These are phyloP conservation scores for Hemileia vastatrix DNA, from an alignment of 1,284 basidiomycete species.

Conservation along the genomic window DNA sequence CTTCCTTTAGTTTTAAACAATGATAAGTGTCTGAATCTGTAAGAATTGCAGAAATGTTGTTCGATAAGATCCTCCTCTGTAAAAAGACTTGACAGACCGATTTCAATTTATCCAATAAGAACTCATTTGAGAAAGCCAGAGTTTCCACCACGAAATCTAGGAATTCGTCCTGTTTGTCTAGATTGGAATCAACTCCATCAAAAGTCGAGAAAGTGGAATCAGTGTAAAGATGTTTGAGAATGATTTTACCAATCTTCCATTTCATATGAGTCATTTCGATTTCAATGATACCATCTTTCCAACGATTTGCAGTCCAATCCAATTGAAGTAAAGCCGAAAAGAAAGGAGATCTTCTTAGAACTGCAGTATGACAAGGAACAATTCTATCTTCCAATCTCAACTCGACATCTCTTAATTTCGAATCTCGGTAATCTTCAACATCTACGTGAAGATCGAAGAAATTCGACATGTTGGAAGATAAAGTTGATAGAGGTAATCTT, in stretches of 20 bases:
- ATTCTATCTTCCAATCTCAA: constrained; percentile 33
- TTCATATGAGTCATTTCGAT: constrained; percentile 35
- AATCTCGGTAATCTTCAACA: constrained; percentile 22
- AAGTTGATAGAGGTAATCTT: constrained; percentile 29
- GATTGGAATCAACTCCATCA: too few species aligned
- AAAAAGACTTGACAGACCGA: too few species aligned
- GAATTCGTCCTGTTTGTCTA: too few species aligned
- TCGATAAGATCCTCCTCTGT: too few species aligned
- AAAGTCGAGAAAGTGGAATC: too few species aligned
- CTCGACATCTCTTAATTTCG: constrained; percentile 33
- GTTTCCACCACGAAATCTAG: too few species aligned
- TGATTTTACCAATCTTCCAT: constrained; percentile 36
- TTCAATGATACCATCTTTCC: constrained; percentile 28
- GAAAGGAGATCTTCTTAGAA: constrained; percentile 39
- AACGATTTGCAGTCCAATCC: constrained; percentile 32
- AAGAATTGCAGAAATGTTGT: too few species aligned
- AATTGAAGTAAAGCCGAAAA: constrained; percentile 38
- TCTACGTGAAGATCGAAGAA: constrained; percentile 28
- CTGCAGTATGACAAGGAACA: constrained; percentile 35
- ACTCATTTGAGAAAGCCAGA: too few species aligned
- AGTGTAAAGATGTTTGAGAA: too few species aligned
- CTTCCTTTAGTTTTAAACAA: too few species aligned
- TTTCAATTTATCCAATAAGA: too few species aligned
- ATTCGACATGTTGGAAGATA: constrained; percentile 27
- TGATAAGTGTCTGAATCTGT: too few species aligned